A percentile compares a stretch with the other conserved stretches of the same genome.
These are phyloP conservation scores for Aspergillus proliferans DNA, from an alignment of 2,329 filamentous ascomycete species.

Conservation along the genomic window DNA sequence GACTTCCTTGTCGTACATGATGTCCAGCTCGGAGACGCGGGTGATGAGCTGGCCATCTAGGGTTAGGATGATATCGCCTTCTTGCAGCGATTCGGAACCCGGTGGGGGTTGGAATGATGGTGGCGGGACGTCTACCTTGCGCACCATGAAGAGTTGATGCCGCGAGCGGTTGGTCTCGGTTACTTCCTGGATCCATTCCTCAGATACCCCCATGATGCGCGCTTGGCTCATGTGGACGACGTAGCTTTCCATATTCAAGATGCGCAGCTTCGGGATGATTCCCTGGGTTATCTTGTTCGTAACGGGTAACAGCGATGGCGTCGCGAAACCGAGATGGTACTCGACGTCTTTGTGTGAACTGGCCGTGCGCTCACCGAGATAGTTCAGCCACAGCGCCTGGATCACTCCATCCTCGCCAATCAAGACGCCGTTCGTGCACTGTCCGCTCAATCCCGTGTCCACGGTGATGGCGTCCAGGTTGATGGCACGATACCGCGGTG, in stretches of 20 bases:
- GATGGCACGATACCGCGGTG: slow-evolving; percentile 86
- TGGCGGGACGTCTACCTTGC: slow-evolving; percentile 69
- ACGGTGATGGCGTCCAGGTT: slow-evolving; percentile 97
- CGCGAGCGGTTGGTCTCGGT: slow-evolving; percentile 81
- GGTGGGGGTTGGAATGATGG: slow-evolving; percentile 29
- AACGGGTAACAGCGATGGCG: slow-evolving; percentile 83
- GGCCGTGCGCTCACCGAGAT: slow-evolving; percentile 79
- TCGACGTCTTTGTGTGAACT: slow-evolving; percentile 83
- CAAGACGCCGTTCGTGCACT: slow-evolving; percentile 90
- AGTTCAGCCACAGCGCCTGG: slow-evolving; percentile 93
- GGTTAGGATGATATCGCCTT: slow-evolving; percentile 88
- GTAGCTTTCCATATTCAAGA: slow-evolving; percentile 89
- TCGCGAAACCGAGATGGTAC: slow-evolving; percentile 89
- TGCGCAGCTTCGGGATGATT: slow-evolving; percentile 71
- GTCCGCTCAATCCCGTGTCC: slow-evolving; percentile 81
- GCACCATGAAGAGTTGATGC: slow-evolving; percentile 97
- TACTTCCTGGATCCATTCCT: slow-evolving; percentile 91
- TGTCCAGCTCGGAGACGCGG: slow-evolving; percentile 81
- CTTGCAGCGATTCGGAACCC: slow-evolving; percentile 59
- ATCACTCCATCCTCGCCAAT: slow-evolving; percentile 85
- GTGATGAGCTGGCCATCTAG: slow-evolving; percentile 91
- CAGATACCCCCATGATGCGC: slow-evolving; percentile 91
- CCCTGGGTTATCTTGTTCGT: slow-evolving; percentile 77
- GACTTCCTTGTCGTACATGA: slow-evolving; percentile 86
- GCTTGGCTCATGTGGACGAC: slow-evolving; percentile 96